Evolutionary conservation across 1,284 basidiomycete species (phyloP).

Genomic region (Wolfiporia cocos): DNA sequence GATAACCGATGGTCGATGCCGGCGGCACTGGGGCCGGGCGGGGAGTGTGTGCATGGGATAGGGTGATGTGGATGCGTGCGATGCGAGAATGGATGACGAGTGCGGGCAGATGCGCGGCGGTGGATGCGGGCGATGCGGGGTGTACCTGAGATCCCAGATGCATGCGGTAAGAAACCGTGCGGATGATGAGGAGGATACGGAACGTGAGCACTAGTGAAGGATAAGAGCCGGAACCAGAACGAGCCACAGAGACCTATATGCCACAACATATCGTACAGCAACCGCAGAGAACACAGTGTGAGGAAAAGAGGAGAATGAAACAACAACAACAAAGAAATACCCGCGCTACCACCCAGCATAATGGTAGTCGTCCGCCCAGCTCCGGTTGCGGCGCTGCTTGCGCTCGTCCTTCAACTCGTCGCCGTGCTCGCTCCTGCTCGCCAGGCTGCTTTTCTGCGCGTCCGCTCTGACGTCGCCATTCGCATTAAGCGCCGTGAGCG

Average conservation of each 20-base stretch:
- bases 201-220: not conserved
- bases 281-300: slow-evolving; percentile 2
- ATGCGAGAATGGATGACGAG: not conserved
- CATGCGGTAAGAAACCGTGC: not conserved
- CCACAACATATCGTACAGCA: slow-evolving; percentile 6
- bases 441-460: slow-evolving; percentile 23
- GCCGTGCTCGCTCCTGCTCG: slow-evolving; percentile 9
- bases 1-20: too few species aligned
- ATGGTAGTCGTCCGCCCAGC: slow-evolving; percentile 68
- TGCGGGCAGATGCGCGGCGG: not conserved
- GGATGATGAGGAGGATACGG: not conserved
- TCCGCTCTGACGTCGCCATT: slow-evolving; percentile 20
- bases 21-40: not conserved
- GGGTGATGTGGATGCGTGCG: not conserved
- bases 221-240: not conserved
- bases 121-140: not conserved
- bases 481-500: slow-evolving; percentile 32
- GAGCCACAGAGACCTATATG: not conserved
- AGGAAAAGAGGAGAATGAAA: slow-evolving; percentile 3
- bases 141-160: not conserved
- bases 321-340: slow-evolving; percentile 2
- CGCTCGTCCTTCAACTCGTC: slow-evolving; percentile 32
- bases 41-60: not conserved
- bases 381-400: slow-evolving; percentile 46
- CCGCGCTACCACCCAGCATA: slow-evolving; percentile 49